Percentiles rank a stretch among this genome's conserved stretches.
Conservation (phyloP, 176 grass and related monocot species). For the Oryza punctata region DNA sequence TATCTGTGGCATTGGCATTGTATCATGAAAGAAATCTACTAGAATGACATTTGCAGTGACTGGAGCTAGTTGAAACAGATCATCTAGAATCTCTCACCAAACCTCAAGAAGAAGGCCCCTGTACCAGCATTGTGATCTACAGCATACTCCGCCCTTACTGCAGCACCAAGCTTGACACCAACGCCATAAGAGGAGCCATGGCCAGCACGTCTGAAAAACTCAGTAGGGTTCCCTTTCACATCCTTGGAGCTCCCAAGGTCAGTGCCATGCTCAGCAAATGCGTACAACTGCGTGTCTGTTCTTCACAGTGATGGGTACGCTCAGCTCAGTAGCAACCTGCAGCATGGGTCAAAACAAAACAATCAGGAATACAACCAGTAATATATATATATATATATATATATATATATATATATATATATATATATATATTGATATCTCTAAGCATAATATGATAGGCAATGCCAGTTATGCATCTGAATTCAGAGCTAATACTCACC, state of each 20-base stretch:
- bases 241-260: slow-evolving; percentile 94
- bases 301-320: slow-evolving; percentile 57
- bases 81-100: slow-evolving; percentile 85
- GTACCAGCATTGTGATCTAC: slow-evolving; percentile 88
- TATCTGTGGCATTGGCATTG: no score
- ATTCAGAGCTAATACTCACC: slow-evolving; percentile 41
- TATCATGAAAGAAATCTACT: no score
- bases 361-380: background rate
- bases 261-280: slow-evolving; percentile 82
- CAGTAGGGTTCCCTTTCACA: slow-evolving; percentile 93
- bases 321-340: slow-evolving; percentile 76
- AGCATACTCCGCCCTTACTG: slow-evolving; percentile 83
- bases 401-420: no score
- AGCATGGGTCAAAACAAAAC: background rate
- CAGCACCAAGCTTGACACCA: slow-evolving; percentile 83
- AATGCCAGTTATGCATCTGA: background rate
- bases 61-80: no score
- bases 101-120: slow-evolving; percentile 81
- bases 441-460: background rate
- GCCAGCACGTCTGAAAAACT: slow-evolving; percentile 80
- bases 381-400: no score
- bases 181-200: slow-evolving; percentile 86
- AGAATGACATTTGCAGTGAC: no score
- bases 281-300: slow-evolving; percentile 66
- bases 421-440: no score